Evolutionary conservation across 2,329 filamentous ascomycete species (phyloP).

Genomic region (Orbilia ellipsospora): DNA sequence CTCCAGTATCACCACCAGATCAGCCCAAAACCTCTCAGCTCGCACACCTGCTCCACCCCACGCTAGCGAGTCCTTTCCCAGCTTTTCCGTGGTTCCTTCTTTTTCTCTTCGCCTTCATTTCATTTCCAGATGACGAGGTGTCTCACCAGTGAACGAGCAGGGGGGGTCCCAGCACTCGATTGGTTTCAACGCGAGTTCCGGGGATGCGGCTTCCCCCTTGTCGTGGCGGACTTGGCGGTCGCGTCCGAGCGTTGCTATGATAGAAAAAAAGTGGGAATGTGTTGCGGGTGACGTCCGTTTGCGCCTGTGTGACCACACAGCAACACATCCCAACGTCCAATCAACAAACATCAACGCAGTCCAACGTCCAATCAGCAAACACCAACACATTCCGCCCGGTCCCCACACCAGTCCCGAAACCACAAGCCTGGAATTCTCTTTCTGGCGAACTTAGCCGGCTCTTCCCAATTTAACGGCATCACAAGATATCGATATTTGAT

Average conservation of each 20-base stretch:
- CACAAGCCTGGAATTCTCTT: slow-evolving; percentile 14
- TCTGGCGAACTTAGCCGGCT: background rate
- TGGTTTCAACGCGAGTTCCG: slow-evolving; percentile 7
- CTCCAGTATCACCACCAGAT: slow-evolving; percentile 1
- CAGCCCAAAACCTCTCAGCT: slow-evolving; percentile 8
- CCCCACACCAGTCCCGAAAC: background rate
- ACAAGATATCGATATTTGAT: too few relatives aligned
- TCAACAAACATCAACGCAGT: too few relatives aligned
- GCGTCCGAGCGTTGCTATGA: background rate
- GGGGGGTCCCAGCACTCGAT: background rate
- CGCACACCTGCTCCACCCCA: slow-evolving; percentile 4
- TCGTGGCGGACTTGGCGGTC: background rate
- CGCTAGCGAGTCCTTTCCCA: background rate
- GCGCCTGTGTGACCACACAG: slow-evolving; percentile 9
- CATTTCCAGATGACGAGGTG: too few relatives aligned
- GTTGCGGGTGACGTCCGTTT: slow-evolving; percentile 22
- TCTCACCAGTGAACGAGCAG: too few relatives aligned
- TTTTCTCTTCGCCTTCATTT: too few relatives aligned
- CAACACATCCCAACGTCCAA: background rate
- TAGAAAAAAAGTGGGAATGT: background rate
- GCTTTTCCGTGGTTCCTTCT: too few relatives aligned
- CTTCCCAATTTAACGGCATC: slow-evolving; percentile 3
- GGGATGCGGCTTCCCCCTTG: background rate
- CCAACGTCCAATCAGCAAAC: too few relatives aligned
- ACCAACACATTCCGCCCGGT: too few relatives aligned